Evolutionary conservation across 2,329 filamentous ascomycete species (phyloP), one percentile per base, ranked within the genome.

Genomic region (Diplodia intermedia): DNA sequence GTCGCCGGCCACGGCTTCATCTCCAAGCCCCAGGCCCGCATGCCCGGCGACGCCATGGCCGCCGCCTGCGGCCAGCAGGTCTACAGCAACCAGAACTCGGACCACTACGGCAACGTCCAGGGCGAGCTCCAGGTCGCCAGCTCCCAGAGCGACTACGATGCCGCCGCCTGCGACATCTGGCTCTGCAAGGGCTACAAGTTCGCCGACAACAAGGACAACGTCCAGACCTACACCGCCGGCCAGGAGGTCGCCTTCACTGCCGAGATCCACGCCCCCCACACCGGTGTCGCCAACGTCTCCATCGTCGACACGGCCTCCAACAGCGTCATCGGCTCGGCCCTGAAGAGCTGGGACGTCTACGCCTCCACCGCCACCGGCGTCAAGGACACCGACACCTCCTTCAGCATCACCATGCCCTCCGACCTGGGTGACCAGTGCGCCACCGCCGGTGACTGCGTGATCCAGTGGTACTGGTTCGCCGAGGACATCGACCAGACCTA

Each of bases 381-480:
- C 67, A 77, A 80, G 0, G 73, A 75, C 12, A 78, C 82, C 69
- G 79, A 87, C 76, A 82, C 80, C 67, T 76, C 76, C 56, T 88
- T 87, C 78, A 78, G 77, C 70, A 78, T 88, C 74, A 87, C 82
- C 66, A 85, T 88, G 72, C 86, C 86, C 5, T 72, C 73, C 43
- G 80, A 84, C 71, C 76, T 87, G 55, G 79, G 79, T 68, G 74
- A 72, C 69, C 74, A 83, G 70, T 86, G 84, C 73, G 74, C 81
- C 47, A 81, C 76, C 12, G 81, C 82, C 23, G 86, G 86, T 52
- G 77, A 78, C 68, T 85, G 85, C 73, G 85, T 86, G 3, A 80
- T 89, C 55, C 87, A 89, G 77, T 89, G 87, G 86, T 88, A 81
- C 77, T 89, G 87, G 87, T 82, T 87, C 69, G 86, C 86, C 18